A percentile compares a stretch with the other conserved stretches of the same genome.
phyloP scores from a whole-genome alignment of 331 rosid species.

The Phaseolus coccineus region DNA sequence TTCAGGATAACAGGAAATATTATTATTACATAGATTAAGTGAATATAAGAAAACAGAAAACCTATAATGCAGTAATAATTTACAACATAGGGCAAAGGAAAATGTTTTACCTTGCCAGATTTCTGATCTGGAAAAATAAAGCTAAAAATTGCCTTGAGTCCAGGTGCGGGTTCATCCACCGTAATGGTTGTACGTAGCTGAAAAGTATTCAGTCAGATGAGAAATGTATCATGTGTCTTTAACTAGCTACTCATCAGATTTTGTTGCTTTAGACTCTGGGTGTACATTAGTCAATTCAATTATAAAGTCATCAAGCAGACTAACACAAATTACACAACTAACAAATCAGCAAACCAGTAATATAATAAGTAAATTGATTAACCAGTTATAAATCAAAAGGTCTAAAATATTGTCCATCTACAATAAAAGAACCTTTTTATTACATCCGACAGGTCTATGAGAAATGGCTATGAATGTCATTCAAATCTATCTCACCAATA shows the following conservation, averaged over 20 bases:
- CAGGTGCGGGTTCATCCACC: conserved; percentile 91
- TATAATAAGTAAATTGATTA: background rate
- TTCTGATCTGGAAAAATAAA: conserved; percentile 86
- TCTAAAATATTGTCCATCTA: background rate
- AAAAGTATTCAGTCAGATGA: conserved; percentile 41
- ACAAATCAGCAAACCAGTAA: background rate
- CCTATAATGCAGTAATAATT: background rate
- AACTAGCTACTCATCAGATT: background rate
- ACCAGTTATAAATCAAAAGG: background rate
- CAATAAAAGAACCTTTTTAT: background rate
- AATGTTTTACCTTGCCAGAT: conserved; percentile 80
- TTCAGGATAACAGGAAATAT: conserved; percentile 10
- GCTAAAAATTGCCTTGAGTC: conserved; percentile 86
- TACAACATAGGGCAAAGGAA: background rate
- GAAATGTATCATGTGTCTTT: conserved; percentile 4
- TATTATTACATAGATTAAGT: background rate
- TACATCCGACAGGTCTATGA: background rate
- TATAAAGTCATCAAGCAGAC: background rate
- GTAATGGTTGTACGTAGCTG: conserved; percentile 85
- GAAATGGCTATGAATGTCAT: background rate
- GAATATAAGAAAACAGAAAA: background rate
- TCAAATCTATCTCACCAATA: background rate
- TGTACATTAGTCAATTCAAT: conserved; percentile 23
- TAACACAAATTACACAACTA: background rate
- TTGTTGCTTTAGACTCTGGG: background rate